Conservation (phyloP, 2,329 filamentous ascomycete species). For the Fusarium pilosicola region DNA sequence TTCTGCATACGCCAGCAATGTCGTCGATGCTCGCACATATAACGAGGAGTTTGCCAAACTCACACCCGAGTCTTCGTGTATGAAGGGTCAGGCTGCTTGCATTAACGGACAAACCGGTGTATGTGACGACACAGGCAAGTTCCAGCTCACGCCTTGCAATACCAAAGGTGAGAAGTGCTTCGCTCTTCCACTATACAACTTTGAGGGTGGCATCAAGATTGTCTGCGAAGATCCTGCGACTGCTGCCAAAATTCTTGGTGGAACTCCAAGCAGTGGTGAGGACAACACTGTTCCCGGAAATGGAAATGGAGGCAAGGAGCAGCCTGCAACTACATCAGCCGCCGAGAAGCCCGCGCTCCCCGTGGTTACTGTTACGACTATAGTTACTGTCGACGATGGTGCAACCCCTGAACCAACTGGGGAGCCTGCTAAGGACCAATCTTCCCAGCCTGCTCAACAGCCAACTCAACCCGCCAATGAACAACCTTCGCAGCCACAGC, state of each 20-base stretch:
- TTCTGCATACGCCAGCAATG: conserved; percentile 56
- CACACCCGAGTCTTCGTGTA: conserved; percentile 59
- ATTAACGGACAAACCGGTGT: conserved; percentile 60
- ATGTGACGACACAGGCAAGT: conserved; percentile 56
- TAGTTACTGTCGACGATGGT: conserved; percentile 45
- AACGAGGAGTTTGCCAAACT: conserved; percentile 60
- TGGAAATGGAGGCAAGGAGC: conserved; percentile 10
- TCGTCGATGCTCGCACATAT: conserved; percentile 56
- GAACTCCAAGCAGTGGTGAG: conserved; percentile 8
- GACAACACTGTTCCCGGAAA: conserved; percentile 13
- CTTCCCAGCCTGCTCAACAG: conserved; percentile 7
- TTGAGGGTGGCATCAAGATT: conserved; percentile 57
- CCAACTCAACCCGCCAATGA: conserved; percentile 15
- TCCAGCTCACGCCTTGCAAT: conserved; percentile 52
- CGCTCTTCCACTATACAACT: conserved; percentile 63
- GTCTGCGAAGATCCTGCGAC: conserved; percentile 56
- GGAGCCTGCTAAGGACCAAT: conserved; percentile 13
- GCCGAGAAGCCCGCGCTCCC: conserved; percentile 29
- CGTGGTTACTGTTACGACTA: conserved; percentile 46
- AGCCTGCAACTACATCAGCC: conserved; percentile 25
- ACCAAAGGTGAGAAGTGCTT: conserved; percentile 54
- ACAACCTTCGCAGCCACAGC: conserved; percentile 12
- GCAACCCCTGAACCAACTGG: conserved; percentile 18
- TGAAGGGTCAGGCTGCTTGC: conserved; percentile 60
- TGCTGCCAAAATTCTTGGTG: conserved; percentile 57